Evolutionary conservation across 2,329 filamentous ascomycete genomes (phyloP).

Genomic region (Phoma herbarum): DNA sequence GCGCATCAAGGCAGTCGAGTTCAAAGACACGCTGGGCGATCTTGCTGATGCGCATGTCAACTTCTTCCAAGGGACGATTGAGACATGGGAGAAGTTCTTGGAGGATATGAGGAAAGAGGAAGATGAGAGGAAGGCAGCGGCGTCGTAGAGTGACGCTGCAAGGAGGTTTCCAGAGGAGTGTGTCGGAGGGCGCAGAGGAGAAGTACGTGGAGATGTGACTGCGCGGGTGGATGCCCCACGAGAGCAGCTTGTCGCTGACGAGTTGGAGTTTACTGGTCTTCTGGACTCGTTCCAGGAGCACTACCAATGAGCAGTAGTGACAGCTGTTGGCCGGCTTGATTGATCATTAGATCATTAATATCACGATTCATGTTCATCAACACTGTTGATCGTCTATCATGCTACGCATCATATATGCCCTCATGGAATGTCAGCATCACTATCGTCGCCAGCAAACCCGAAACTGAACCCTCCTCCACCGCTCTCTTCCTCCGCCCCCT

Average conservation of each 20-base stretch:
- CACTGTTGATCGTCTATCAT: not conserved
- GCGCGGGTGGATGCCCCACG: not conserved
- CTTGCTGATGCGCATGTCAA: constrained; percentile 85
- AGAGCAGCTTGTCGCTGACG: not conserved
- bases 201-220: not conserved
- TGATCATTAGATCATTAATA: constrained; percentile 11
- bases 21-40: constrained; percentile 83
- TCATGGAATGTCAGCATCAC: constrained; percentile 50
- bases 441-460: constrained; percentile 65
- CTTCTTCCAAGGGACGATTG: constrained; percentile 82
- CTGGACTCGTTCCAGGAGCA: constrained; percentile 5
- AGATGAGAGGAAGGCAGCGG: constrained; percentile 43
- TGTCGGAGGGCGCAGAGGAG: not conserved
- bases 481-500: constrained; percentile 65
- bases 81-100: constrained; percentile 91
- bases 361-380: constrained; percentile 7
- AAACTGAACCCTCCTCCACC: constrained; percentile 68
- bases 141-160: constrained; percentile 26
- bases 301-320: not conserved
- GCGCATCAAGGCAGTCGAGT: constrained; percentile 92
- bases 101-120: constrained; percentile 81
- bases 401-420: not conserved
- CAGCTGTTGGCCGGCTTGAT: not conserved
- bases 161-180: not conserved
- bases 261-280: constrained; percentile 3